A percentile compares a stretch with the other conserved stretches of the same genome.
phyloP scores from a whole-genome alignment of 768 basidiomycete species.

The Kwoniella botswanensis region DNA sequence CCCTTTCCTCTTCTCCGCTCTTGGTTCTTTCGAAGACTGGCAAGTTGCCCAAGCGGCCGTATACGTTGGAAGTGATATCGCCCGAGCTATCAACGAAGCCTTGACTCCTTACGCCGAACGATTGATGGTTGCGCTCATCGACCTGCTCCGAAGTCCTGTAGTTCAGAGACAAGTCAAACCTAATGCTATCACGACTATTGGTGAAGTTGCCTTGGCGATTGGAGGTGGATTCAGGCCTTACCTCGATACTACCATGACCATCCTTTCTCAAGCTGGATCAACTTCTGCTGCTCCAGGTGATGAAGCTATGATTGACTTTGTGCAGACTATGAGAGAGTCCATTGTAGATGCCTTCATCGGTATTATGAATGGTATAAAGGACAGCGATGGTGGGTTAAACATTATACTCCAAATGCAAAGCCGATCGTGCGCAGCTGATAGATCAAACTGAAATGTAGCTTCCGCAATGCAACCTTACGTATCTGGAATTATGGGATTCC shows the following conservation, averaged over 20 bases:
- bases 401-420: not conserved
- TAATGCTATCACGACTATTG: conserved; percentile 91
- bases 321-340: conserved; percentile 84
- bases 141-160: conserved; percentile 87
- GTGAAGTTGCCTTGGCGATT: conserved; percentile 93
- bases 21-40: conserved; percentile 91
- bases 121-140: conserved; percentile 90
- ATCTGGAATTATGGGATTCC: conserved; percentile 71
- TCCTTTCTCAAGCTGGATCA: conserved; percentile 85
- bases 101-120: conserved; percentile 79
- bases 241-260: conserved; percentile 85
- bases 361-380: conserved; percentile 87
- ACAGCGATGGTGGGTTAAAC: conserved; percentile 70
- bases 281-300: conserved; percentile 73
- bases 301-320: conserved; percentile 81
- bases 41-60: conserved; percentile 95
- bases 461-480: conserved; percentile 66
- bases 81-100: conserved; percentile 87
- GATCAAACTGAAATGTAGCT: conserved; percentile 60
- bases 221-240: conserved; percentile 85
- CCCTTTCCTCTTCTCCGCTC: conserved; percentile 77
- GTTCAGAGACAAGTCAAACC: conserved; percentile 95
- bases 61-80: conserved; percentile 92
- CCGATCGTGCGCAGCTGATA: conserved; percentile 36
- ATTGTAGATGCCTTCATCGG: conserved; percentile 97